phyloP scores from a whole-genome alignment of 1,284 basidiomycete genomes.

The Malassezia caprae region DNA sequence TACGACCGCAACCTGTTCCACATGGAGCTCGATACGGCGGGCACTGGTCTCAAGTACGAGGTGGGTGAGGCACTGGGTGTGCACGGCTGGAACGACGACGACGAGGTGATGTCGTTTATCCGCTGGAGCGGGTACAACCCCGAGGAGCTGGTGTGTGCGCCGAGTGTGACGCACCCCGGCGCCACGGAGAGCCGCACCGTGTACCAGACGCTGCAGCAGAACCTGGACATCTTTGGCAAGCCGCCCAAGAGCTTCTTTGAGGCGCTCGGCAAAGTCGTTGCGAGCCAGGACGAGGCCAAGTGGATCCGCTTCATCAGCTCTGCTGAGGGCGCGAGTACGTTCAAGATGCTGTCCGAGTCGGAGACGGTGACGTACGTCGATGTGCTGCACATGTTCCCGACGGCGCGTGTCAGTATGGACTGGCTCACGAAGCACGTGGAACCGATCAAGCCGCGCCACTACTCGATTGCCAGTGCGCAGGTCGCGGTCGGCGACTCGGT shows the following conservation, averaged over 20 bases:
- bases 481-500: constrained; percentile 87
- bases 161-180: constrained; percentile 52
- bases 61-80: constrained; percentile 94
- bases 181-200: constrained; percentile 68
- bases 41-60: constrained; percentile 85
- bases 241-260: constrained; percentile 93
- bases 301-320: constrained; percentile 85
- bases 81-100: constrained; percentile 91
- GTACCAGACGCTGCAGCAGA: constrained; percentile 89
- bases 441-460: constrained; percentile 80
- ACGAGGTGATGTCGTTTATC: constrained; percentile 81
- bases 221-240: constrained; percentile 88
- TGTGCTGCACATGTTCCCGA: constrained; percentile 67
- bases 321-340: constrained; percentile 77
- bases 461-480: constrained; percentile 92
- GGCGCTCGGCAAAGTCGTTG: constrained; percentile 70
- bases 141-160: constrained; percentile 69
- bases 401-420: constrained; percentile 64
- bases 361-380: constrained; percentile 93
- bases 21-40: constrained; percentile 83
- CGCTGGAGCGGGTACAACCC: constrained; percentile 81
- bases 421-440: constrained; percentile 71
- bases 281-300: constrained; percentile 63
- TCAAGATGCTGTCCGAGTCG: constrained; percentile 88
- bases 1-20: constrained; percentile 99